Evolutionary conservation across 2,329 filamentous ascomycete genomes (phyloP).

Genomic region (Fusarium domesticum): DNA sequence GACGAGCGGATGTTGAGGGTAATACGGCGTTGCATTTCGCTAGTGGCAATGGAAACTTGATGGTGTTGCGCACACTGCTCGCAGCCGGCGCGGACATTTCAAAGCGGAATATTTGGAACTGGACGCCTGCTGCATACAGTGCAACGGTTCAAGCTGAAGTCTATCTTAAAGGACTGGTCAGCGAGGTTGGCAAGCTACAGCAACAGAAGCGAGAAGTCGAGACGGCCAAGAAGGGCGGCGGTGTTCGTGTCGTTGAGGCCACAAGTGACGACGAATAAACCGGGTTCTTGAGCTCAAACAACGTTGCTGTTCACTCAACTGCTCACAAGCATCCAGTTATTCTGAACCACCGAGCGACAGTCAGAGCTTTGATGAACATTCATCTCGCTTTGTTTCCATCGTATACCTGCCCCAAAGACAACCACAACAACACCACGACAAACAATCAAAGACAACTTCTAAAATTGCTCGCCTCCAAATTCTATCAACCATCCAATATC

Average conservation of each 20-base stretch:
- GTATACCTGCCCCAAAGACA: too few species aligned
- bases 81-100: conserved; percentile 74
- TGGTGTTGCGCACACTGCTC: conserved; percentile 72
- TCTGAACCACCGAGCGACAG: too few species aligned
- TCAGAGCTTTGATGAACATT: too few species aligned
- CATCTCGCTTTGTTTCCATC: too few species aligned
- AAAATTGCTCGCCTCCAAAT: too few species aligned
- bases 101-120: conserved; percentile 70
- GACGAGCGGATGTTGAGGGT: conserved; percentile 64
- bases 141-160: conserved; percentile 80
- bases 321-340: neutral
- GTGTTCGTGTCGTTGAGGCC: conserved; percentile 45
- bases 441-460: too few species aligned
- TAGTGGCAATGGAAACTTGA: conserved; percentile 74
- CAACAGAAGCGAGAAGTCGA: conserved; percentile 37
- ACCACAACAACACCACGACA: too few species aligned
- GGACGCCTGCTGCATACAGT: conserved; percentile 81
- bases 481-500: too few species aligned
- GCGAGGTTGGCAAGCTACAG: conserved; percentile 63
- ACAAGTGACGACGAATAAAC: conserved; percentile 34
- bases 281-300: neutral
- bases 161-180: conserved; percentile 74
- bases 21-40: conserved; percentile 88
- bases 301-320: neutral
- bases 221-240: conserved; percentile 40